Percentiles rank a stretch among this genome's conserved stretches.
phyloP scores from a whole-genome alignment of 2,329 filamentous ascomycete species.

The Fusarium austroafricanum region DNA sequence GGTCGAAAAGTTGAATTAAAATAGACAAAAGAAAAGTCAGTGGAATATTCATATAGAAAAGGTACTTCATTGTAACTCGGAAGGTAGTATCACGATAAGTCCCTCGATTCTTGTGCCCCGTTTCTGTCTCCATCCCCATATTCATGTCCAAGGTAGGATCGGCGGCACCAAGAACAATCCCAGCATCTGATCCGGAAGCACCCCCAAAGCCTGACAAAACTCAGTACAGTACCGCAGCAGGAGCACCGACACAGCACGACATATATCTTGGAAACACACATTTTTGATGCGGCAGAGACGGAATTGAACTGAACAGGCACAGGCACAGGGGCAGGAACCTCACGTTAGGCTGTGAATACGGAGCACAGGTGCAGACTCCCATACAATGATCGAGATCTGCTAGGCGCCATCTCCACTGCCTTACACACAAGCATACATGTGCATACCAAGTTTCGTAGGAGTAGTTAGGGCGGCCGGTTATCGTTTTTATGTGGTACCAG shows the following conservation, averaged over 20 bases:
- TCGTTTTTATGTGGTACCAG: conserved; percentile 5
- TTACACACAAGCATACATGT: conserved; percentile 8
- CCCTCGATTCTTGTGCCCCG: conserved; percentile 7
- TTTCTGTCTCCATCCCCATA: neutral
- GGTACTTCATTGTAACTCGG: neutral
- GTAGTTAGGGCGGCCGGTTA: conserved; percentile 4
- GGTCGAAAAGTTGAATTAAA: neutral
- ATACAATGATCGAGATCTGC: conserved; percentile 37
- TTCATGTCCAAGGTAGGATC: conserved; percentile 12
- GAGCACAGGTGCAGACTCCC: conserved; percentile 3
- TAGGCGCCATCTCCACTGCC: conserved; percentile 22
- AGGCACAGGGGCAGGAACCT: neutral
- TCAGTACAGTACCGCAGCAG: neutral
- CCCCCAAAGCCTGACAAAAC: conserved; percentile 1
- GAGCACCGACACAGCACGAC: conserved; percentile 4
- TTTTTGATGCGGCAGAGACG: conserved; percentile 11
- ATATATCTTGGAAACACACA: conserved; percentile 17
- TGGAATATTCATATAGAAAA: neutral
- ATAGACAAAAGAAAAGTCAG: neutral
- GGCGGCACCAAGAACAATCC: conserved; percentile 30
- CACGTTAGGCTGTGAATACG: neutral
- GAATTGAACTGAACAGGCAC: neutral
- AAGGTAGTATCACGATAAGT: neutral
- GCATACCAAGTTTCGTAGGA: conserved; percentile 16
- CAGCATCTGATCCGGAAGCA: conserved; percentile 33